Base-by-base conservation (phyloP, 2,329 filamentous ascomycete species). In the Massarina eburnea region DNA sequence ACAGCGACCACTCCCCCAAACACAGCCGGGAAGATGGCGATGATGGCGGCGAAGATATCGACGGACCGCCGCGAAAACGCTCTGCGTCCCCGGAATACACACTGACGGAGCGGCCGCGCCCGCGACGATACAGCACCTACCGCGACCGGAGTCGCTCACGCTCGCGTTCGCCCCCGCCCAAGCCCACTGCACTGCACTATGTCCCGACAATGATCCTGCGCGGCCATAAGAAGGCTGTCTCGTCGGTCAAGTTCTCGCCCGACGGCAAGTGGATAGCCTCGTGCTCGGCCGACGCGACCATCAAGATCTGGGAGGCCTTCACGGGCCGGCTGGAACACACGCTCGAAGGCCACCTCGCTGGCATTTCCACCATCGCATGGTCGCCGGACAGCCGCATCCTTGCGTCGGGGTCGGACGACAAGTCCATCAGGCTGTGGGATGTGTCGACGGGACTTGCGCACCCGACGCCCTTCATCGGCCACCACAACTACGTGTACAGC, bases 401-500 rank as follows among this genome's bases (percentile, higher is more conserved):
- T 37, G 94, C 92, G 3, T 92, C 89, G 8, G 94, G 92, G 19
- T 92, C 89, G 4, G 94, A 99, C 71, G 94, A 99, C 78, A 99
- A 99, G 73, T 84, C 88, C 1, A 97, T 99, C 52, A 83, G 94
- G 2, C 76, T 99, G 1, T 99, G 94, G 94, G 89, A 96, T 58
- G 75, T 81, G 3, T 61, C 74, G 15, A 81, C 80, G 52, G 81
- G 81, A 15, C 79, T 81, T 62, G 75, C 80, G 21, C 78, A 84
- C 43, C 79, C 80, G 0, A 78, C 75, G 18, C 78, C 81, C 1
- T 76, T 97, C 55, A 78, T 88, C 19, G 92, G 94, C 2, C 94
- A 99, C 62, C 91, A 96, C 70, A 97, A 95, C 71, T 97, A 97
- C 71, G 86, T 99, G 24, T 96, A 95, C 72, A 90, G 87, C 40